Base-by-base conservation (phyloP, 495 filamentous ascomycete genomes). In the Cairneyella variabilis region DNA sequence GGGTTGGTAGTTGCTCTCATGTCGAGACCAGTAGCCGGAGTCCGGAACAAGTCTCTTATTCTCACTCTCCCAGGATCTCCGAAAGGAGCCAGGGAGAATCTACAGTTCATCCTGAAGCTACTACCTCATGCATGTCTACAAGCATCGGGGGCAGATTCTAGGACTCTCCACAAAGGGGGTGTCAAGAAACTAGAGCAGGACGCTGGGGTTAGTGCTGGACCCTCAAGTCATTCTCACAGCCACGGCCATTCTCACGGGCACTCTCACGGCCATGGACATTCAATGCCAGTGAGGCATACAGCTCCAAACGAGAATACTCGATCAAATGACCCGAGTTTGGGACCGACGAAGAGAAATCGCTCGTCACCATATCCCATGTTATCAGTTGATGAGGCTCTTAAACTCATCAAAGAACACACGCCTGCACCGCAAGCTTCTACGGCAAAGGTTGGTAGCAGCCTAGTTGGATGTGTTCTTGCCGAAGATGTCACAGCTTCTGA, bases 51-150 rank as follows among this genome's bases (percentile, higher is more conserved):
- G 56, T 84, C 90, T 5, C 69, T 99, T 45, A 90, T 99, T 39
- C 71, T 97, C 42, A 97, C 93, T 0, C 75, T 99, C 34, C 93
- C 93, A 0, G 93, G 93, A 21, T 97, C 93, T 2, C 95, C 95
- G 1, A 97, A 96, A 73, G 93, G 91, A n/a, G 93, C 93, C 2
- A 85, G 81, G 62, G 93, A 99, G 71, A 99, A 97, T 63, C 80
- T 99, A n/a, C 80, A 88, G 62, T 83, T 90, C 2, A 72, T 97
- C n/a, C 69, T 99, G 36, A 95, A 88, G 61, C 83, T 90, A 40
- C 74, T 99, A 2, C 91, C 93, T 1, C 93, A 99, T 70, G 95
- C 95, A 25, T 99, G 93, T 54, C 71, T 85, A 18, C 93, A 97
- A 72, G 87, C 89, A 53, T 85, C 87, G 3, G 91, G 91, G 14